Evolutionary conservation across 1,284 basidiomycete species (phyloP).

Genomic region (Anthracocystis walkeri): DNA sequence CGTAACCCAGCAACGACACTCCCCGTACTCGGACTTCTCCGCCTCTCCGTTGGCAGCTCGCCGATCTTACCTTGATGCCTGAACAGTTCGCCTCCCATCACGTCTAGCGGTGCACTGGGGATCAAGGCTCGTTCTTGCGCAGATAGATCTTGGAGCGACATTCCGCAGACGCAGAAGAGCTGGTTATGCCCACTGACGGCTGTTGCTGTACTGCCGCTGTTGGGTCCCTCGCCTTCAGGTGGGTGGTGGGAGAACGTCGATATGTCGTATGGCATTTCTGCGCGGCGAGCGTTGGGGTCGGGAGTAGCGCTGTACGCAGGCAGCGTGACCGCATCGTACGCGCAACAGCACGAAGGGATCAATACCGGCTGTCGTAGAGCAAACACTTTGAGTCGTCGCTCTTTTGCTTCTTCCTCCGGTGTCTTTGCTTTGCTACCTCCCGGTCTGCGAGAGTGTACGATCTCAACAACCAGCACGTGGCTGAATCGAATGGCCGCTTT

Average conservation of each 20-base stretch:
- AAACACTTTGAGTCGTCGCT: slow-evolving; percentile 66
- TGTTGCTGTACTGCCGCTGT: slow-evolving; percentile 46
- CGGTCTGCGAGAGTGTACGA: slow-evolving; percentile 61
- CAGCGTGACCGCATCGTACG: slow-evolving; percentile 67
- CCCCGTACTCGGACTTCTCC: slow-evolving; percentile 23
- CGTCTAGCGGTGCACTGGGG: slow-evolving; percentile 51
- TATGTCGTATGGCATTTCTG: slow-evolving; percentile 60
- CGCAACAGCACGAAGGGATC: slow-evolving; percentile 67
- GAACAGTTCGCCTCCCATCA: slow-evolving; percentile 50
- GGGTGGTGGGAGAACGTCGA: slow-evolving; percentile 32
- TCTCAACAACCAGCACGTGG: slow-evolving; percentile 66
- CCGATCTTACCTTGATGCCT: slow-evolving; percentile 64
- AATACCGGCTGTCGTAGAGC: slow-evolving; percentile 65
- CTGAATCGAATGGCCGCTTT: slow-evolving; percentile 63
- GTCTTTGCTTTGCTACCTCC: slow-evolving; percentile 24
- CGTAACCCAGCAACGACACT: slow-evolving; percentile 38
- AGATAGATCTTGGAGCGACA: slow-evolving; percentile 62
- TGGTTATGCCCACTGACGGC: slow-evolving; percentile 57
- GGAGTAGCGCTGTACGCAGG: slow-evolving; percentile 59
- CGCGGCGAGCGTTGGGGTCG: slow-evolving; percentile 29
- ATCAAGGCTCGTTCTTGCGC: slow-evolving; percentile 63
- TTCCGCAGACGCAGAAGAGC: slow-evolving; percentile 68
- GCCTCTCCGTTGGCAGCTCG: slow-evolving; percentile 42
- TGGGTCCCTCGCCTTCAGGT: slow-evolving; percentile 17
- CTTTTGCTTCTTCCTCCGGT: slow-evolving; percentile 43